Percentiles rank a stretch among this genome's conserved stretches.
Conservation (phyloP, 2,329 filamentous ascomycete genomes). For the Diaporthe sp. region DNA sequence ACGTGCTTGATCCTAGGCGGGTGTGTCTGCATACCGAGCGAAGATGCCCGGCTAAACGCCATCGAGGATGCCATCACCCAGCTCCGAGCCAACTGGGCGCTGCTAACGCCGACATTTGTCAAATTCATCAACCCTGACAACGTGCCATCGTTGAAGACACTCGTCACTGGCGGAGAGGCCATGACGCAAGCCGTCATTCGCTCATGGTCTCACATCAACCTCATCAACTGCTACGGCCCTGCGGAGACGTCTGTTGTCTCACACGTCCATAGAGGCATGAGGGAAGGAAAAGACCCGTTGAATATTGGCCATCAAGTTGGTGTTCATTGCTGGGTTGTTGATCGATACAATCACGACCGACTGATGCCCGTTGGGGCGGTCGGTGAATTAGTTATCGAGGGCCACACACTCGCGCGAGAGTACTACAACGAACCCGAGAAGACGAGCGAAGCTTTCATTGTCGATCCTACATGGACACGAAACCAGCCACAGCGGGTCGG, state of each 20-base stretch:
- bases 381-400: constrained; percentile 53
- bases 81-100: constrained; percentile 42
- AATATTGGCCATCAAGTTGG: constrained; percentile 12
- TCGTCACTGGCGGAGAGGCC: constrained; percentile 45
- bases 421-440: constrained; percentile 40
- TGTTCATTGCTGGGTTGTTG: constrained; percentile 43
- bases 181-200: constrained; percentile 40
- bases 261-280: constrained; percentile 20
- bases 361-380: constrained; percentile 47
- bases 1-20: constrained; percentile 56
- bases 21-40: constrained; percentile 33
- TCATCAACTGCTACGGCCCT: constrained; percentile 45
- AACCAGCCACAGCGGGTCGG: neutral
- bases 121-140: constrained; percentile 41
- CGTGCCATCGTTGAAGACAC: constrained; percentile 39
- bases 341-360: constrained; percentile 41
- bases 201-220: constrained; percentile 38
- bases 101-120: constrained; percentile 47
- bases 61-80: constrained; percentile 49
- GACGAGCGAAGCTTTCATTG: constrained; percentile 39
- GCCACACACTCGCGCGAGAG: constrained; percentile 56
- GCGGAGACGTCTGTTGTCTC: constrained; percentile 38
- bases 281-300: neutral
- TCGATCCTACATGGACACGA: neutral
- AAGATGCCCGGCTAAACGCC: constrained; percentile 53